Base-by-base conservation (phyloP, 371 early-diverging fungal species). In the Basidiobolus meristosporus region DNA sequence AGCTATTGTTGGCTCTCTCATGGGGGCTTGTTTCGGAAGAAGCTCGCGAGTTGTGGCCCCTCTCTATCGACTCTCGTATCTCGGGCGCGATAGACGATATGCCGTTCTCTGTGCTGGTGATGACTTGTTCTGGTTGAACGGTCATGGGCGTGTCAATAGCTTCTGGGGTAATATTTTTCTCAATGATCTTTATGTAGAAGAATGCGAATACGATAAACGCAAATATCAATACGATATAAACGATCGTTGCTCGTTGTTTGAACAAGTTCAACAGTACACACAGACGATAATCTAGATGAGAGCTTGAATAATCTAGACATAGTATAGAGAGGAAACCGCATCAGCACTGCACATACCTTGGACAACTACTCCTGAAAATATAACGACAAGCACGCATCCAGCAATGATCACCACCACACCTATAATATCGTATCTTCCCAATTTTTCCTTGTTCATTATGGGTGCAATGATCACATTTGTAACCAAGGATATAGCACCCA, bases 381-480 rank as follows among this genome's bases (percentile, higher is more conserved):
- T 62, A 7, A 86, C 72, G 3, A 81, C 77, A 22, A 89, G 48
- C 3, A 76, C 68, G 14, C 84, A 74, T 11, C 90, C 90, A 7
- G 62, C 68, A 31, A 82, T 70, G 42, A 85, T 86, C 38, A 84
- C 62, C 30, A 73, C 52, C 39, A 85, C 80, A 0, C 82, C 81
- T 10, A 77, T 59, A 28, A 77, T 44, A 50, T 89, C 90, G 41
- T 47, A 56, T 32, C 42, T 16, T 4, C 61, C 52, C 12, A 70
- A 50, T 29, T 67, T 72, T 45, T 89, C 88, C 39, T 71, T 58
- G 62, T 89, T 87, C 33, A 89, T 68, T 19, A 82, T 39, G 0
- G 90, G 90, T 1, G 90, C 90, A 32, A 85, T 60, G 31, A 89
- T 71, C 31, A 78, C 76, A 42, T 89, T 89, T 2, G 79, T 70